A percentile compares a stretch with the other conserved stretches of the same genome.
Evolutionary conservation across 176 grass and related monocot genomes (phyloP).

Genomic region (Pontederia paniculata): DNA sequence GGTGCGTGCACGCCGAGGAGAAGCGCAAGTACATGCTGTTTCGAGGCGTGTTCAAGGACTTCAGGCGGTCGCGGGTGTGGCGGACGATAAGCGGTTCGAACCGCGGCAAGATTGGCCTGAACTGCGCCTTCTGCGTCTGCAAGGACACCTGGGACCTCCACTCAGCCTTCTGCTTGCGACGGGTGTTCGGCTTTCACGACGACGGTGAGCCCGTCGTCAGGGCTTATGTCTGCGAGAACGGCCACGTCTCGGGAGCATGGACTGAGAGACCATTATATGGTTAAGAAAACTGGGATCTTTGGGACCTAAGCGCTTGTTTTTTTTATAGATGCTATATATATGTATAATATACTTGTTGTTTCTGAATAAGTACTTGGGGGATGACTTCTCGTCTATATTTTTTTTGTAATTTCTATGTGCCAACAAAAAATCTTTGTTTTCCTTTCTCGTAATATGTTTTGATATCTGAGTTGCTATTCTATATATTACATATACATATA

Average conservation of each 20-base stretch:
- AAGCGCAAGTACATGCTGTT: constrained; percentile 97
- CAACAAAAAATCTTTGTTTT: too few relatives aligned
- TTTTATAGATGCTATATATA: too few relatives aligned
- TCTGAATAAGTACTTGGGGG: too few relatives aligned
- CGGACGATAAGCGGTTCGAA: constrained; percentile 62
- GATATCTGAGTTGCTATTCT: too few relatives aligned
- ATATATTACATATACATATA: too few relatives aligned
- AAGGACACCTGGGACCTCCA: constrained; percentile 73
- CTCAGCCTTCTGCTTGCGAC: constrained; percentile 79
- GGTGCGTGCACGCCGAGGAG: constrained; percentile 76
- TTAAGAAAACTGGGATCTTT: constrained; percentile 13
- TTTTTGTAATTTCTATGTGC: too few relatives aligned
- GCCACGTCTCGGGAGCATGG: constrained; percentile 85
- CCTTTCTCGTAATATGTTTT: too few relatives aligned
- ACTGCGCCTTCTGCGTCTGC: constrained; percentile 70
- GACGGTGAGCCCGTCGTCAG: constrained; percentile 84
- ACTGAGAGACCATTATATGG: constrained; percentile 76
- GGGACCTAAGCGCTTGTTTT: too few relatives aligned
- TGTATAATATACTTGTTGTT: too few relatives aligned
- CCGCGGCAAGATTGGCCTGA: constrained; percentile 43
- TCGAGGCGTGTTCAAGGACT: constrained; percentile 76
- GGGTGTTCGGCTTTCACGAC: constrained; percentile 84
- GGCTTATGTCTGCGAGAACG: constrained; percentile 87
- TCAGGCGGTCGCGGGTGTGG: constrained; percentile 63
- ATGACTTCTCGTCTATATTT: too few relatives aligned